Conservation (phyloP, 2,329 filamentous ascomycete species). For the Colletotrichum horii region DNA sequence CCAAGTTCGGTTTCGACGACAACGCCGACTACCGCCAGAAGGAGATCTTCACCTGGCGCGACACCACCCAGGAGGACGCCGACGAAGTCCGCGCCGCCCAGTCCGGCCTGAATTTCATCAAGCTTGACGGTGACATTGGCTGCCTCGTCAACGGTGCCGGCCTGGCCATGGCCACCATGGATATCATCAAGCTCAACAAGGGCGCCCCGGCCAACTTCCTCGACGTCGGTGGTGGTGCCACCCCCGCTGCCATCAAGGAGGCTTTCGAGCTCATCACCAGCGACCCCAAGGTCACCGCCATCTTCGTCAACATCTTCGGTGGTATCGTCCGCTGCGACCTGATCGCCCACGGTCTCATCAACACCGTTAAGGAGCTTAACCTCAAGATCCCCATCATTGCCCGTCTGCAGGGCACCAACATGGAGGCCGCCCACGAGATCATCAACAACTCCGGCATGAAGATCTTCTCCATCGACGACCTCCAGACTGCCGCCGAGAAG, state of each 20-base stretch:
- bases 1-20: constrained; percentile 98
- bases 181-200: constrained; percentile 99
- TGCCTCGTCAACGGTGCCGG: constrained; percentile 99
- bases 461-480: constrained; percentile 99
- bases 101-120: constrained; percentile 99
- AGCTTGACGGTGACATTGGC: constrained; percentile 98
- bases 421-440: constrained; percentile 88
- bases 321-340: constrained; percentile 98
- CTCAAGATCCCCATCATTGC: constrained; percentile 96
- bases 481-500: constrained; percentile 97
- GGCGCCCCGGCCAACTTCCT: constrained; percentile 97
- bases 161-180: constrained; percentile 99
- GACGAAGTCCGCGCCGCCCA: constrained; percentile 95
- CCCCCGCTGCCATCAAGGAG: constrained; percentile 93
- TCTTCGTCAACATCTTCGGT: constrained; percentile 99
- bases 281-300: constrained; percentile 96
- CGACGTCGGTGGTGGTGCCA: constrained; percentile 97
- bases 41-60: constrained; percentile 93
- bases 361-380: constrained; percentile 93
- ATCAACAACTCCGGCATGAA: constrained; percentile 98
- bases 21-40: constrained; percentile 98
- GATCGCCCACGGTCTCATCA: constrained; percentile 95
- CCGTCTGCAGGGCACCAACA: constrained; percentile 97
- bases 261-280: constrained; percentile 99
- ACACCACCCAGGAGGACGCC: constrained; percentile 92